Evolutionary conservation across 78 protist genomes (phyloP).

Genomic region (Bodo saltans): DNA sequence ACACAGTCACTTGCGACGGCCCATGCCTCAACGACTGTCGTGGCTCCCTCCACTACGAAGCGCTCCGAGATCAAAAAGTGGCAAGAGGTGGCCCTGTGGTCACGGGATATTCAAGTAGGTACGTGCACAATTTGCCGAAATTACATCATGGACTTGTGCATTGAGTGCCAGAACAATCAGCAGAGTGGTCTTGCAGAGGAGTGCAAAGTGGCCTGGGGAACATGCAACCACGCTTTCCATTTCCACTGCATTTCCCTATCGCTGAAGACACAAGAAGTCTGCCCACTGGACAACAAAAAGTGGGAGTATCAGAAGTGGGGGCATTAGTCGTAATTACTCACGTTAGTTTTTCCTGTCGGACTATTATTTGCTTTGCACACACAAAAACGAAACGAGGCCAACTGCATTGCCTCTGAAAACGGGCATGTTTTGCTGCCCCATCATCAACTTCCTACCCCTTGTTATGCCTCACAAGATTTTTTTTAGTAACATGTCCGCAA

Average conservation of each 20-base stretch:
- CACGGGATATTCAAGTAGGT: conserved; percentile 92
- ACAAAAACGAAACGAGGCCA: too few species aligned
- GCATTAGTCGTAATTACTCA: too few species aligned
- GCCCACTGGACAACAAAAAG: conserved; percentile 53
- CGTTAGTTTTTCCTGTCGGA: too few species aligned
- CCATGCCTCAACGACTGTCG: too few species aligned
- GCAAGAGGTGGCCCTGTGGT: conserved; percentile 97
- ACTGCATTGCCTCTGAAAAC: too few species aligned
- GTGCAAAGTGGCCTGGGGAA: conserved; percentile 98
- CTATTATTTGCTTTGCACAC: too few species aligned
- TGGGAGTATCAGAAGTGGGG: conserved; percentile 82
- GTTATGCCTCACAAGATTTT: too few species aligned
- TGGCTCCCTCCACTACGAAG: too few species aligned
- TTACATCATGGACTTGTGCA: conserved; percentile 93
- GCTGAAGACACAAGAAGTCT: conserved; percentile 92
- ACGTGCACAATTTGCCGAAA: conserved; percentile 96
- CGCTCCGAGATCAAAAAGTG: conserved; percentile 89
- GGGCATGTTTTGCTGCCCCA: too few species aligned
- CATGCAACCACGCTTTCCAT: conserved; percentile 96
- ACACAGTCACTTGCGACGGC: too few species aligned
- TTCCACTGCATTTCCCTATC: conserved; percentile 96
- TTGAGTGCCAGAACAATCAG: conserved; percentile 95
- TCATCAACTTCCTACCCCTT: too few species aligned
- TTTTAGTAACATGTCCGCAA: too few species aligned
- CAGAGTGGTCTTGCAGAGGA: conserved; percentile 83